Evolutionary conservation across 2,329 filamentous ascomycete species (phyloP), one percentile per base, ranked within the genome.

Genomic region (Aspergillus vadensis): DNA sequence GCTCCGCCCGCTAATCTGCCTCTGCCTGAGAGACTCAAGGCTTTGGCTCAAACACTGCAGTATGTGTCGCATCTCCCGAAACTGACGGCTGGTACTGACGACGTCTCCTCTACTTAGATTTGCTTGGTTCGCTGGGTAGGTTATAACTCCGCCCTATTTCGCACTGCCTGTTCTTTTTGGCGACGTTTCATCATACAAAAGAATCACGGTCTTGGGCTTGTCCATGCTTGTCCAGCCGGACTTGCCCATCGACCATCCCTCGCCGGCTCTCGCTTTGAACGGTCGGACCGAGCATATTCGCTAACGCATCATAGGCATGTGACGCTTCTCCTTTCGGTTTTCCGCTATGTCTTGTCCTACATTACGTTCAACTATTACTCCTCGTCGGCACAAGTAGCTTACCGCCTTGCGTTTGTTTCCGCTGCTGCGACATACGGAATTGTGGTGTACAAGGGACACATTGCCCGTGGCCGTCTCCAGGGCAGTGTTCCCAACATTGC

Each of bases 391-490:
- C 84, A 86, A 67, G 88, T 95, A 77, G 90, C 90, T 59, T 99
- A 99, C 82, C 93, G 95, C 71, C 86, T 89, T 57, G 91, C 93
- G 60, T 99, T 99, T 77, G 68, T 97, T 69, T 89, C 93, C 2
- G 95, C 95, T 5, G 92, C 92, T 51, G 86, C 88, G 53, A 98
- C 95, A 10, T 99, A 99, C 78, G 94, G 95, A 67, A 98, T 99
- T 68, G 95, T 99, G 53, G 94, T 99, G 64, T 98, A 97, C 85
- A 99, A 99, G 86, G 93, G 92, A 60, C 91, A 93, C 82, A 88
- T 93, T 67, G 91, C 93, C 69, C 90, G 92, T 68, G 85, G 90
- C 70, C 90, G 91, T 84, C 83, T 88, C 53, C 88, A 89, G 65
- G 87, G 82, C 63, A 87, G 82, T 75, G 77, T 87, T 70, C 86